Base-by-base conservation (phyloP, 2,329 filamentous ascomycete species). In the Arachnopeziza araneosa region DNA sequence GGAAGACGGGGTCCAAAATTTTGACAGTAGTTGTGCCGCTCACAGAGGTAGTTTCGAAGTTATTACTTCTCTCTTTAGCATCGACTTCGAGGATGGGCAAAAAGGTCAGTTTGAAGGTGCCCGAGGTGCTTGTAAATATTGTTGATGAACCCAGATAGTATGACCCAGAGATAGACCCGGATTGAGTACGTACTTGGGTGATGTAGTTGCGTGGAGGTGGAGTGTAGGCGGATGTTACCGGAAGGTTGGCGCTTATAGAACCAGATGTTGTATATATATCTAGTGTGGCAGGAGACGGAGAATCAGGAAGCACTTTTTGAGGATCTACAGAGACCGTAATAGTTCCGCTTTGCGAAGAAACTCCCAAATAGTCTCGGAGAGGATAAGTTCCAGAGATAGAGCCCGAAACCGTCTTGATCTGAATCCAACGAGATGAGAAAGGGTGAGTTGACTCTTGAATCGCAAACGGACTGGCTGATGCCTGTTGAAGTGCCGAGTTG, bases 191-290 rank as follows among this genome's bases (percentile, higher is more conserved):
- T 1, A 70, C 64, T 14, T 57, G 59, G 6, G 69, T 71, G 24
- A 67, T 64, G 54, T 72, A 71, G 36, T 71, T 65, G 48, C 70
- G 66, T n/a, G 64, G 60, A 12, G 66, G 67, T 17, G 67, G 66
- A 19, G 30, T 56, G 50, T 64, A 66, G 10, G 48, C 36, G n/a
- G 53, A 44, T 24, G 63, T 24, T 51, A 70, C 21, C 22, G 67
- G 63, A 24, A 67, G 55, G 50, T 63, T 58, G 32, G 68, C 64
- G 9, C 64, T 49, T 24, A 72, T 68, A 1, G 23, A 55, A 5
- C 70, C 68, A 14, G 68, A 69, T 19, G 59, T 51, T 17, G 68
- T 67, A 17, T 66, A 52, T 9, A 69, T 62, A 44, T 67, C 63
- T 14, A 71, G 54, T 6, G 64, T 61, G 17, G 70, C 70, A 6